phyloP scores from a whole-genome alignment of 805 yeast genomes.

The Saccharomycopsis sp. region DNA sequence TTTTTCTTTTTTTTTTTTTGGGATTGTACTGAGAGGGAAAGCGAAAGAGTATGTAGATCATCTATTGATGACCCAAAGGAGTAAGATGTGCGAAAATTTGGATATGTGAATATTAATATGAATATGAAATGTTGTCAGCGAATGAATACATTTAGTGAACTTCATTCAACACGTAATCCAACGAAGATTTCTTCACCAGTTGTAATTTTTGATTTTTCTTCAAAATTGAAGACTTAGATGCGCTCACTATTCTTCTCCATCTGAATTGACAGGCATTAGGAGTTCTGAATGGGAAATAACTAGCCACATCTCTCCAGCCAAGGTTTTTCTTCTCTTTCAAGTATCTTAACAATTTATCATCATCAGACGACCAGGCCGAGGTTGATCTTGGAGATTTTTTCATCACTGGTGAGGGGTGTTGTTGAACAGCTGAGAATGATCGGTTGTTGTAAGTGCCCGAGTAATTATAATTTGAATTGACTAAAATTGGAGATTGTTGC shows the following conservation, averaged over 20 bases:
- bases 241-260: slow-evolving; percentile 37
- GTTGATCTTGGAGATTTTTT: slow-evolving; percentile 22
- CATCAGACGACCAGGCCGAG: slow-evolving; percentile 40
- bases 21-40: too few relatives aligned
- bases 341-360: slow-evolving; percentile 37
- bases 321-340: slow-evolving; percentile 44
- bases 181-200: neutral
- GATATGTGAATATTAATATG: too few relatives aligned
- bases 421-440: too few relatives aligned
- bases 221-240: slow-evolving; percentile 5
- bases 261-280: slow-evolving; percentile 51
- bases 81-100: too few relatives aligned
- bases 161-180: neutral
- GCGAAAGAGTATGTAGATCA: too few relatives aligned
- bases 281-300: slow-evolving; percentile 44
- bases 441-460: neutral
- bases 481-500: neutral
- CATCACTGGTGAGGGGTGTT: slow-evolving; percentile 20
- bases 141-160: too few relatives aligned
- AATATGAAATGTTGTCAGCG: too few relatives aligned
- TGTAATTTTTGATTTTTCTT: slow-evolving; percentile 3
- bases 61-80: too few relatives aligned
- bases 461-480: neutral
- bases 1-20: too few relatives aligned
- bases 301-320: slow-evolving; percentile 50